Evolutionary conservation across 2,329 filamentous ascomycete species (phyloP).

Genomic region (Aspergillus chevalieri): DNA sequence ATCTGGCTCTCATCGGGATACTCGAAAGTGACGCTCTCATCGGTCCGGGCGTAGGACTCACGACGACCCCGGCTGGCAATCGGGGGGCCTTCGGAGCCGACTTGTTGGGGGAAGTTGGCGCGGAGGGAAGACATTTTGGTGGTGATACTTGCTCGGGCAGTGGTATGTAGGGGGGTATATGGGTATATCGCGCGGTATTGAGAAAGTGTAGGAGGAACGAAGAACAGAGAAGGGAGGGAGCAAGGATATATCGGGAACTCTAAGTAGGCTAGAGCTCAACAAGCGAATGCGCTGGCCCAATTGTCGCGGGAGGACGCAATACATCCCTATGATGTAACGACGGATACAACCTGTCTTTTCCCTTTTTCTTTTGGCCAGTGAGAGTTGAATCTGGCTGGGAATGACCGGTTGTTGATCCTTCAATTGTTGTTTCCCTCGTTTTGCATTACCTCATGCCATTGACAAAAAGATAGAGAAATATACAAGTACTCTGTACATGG

Average conservation of each 20-base stretch:
- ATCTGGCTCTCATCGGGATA: conserved; percentile 70
- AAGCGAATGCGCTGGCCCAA: neutral
- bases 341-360: too few relatives aligned
- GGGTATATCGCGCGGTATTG: neutral
- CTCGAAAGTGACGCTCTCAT: conserved; percentile 69
- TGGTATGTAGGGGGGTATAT: neutral
- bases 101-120: neutral
- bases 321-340: too few relatives aligned
- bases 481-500: too few relatives aligned
- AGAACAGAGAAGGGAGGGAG: neutral
- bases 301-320: too few relatives aligned
- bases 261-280: neutral
- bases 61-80: neutral
- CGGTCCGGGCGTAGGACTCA: conserved; percentile 58
- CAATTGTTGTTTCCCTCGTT: too few relatives aligned
- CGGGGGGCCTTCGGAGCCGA: neutral
- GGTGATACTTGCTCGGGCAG: neutral
- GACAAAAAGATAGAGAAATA: too few relatives aligned
- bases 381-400: too few relatives aligned
- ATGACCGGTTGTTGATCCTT: too few relatives aligned
- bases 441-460: too few relatives aligned
- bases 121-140: neutral
- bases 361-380: too few relatives aligned
- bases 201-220: neutral
- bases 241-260: neutral